Base-by-base conservation (phyloP, 306 rosid genomes). In the Gleditsia sinensis region DNA sequence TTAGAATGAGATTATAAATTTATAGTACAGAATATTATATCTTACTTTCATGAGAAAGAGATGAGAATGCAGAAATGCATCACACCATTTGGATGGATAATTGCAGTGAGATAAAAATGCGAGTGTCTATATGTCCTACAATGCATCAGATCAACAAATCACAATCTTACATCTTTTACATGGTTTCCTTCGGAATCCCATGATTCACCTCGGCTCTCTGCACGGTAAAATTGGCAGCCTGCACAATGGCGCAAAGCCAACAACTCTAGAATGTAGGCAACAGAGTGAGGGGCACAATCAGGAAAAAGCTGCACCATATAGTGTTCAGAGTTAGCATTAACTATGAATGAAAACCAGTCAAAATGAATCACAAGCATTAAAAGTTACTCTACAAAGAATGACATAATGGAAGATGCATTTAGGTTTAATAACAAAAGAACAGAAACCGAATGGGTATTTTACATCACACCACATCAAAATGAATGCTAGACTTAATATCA, bases 131-230 rank as follows among this genome's bases (percentile, higher is more conserved):
- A 14, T 46, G 57, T 39, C 13, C 53, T 21, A 61, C 17, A 62
- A 74, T 46, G 40, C 79, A 75, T 67, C 20, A 51, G 76, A 79
- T 9, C 49, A 43, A 33, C 8, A 45, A 72, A 58, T 69, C 14
- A 14, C 7, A 25, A 37, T 75, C 92, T 86, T 83, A 94, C 97
- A 75, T 90, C 82, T 78, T 87, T 78, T 21, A 90, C 78, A 72
- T 90, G 98, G 84, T 88, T 90, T 87, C 98, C 98, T 62, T 87
- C 84, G 13, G 88, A 83, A 75, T 91, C 97, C 98, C 98, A 94
- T 25, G 78, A 87, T 48, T 81, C 60, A 9, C 96, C 98, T 66
- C 96, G 84, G 68, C 86, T 57, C 85, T 94, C 98, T 10, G 97
- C 95, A 19, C 97, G 98, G 84, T 91, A 88, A 64, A 94, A 91